Conservation (phyloP, 306 rosid species). For the Vicia faba region DNA sequence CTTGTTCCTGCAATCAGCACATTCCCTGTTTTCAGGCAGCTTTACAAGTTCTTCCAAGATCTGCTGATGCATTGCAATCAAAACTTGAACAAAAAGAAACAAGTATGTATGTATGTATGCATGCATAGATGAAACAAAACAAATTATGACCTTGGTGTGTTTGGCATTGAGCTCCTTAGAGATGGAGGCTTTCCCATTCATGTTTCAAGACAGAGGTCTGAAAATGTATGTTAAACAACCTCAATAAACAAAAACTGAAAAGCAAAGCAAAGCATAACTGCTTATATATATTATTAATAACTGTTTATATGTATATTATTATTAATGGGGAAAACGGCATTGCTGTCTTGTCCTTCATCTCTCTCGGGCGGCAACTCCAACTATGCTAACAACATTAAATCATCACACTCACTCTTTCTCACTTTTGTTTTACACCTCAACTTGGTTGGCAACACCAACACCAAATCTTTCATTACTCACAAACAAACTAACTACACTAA, state of each 20-base stretch:
- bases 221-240: neutral
- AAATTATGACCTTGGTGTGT: slow-evolving; percentile 57
- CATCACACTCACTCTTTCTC: neutral
- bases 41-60: slow-evolving; percentile 74
- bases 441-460: neutral
- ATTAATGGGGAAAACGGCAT: neutral
- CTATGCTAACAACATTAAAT: neutral
- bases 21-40: slow-evolving; percentile 77
- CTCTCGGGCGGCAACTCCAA: slow-evolving; percentile 5
- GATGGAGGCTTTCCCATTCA: slow-evolving; percentile 77
- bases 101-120: neutral
- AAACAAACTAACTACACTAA: neutral
- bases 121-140: neutral
- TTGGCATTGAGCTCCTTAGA: slow-evolving; percentile 86
- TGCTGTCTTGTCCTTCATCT: neutral
- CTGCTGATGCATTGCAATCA: slow-evolving; percentile 40
- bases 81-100: neutral
- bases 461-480: neutral
- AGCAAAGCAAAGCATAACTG: neutral
- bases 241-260: neutral
- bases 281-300: no score
- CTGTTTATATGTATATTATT: neutral
- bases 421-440: slow-evolving; percentile 4
- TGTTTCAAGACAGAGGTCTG: slow-evolving; percentile 32
- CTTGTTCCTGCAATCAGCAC: slow-evolving; percentile 89